Conservation (phyloP, 495 filamentous ascomycete genomes). For the Xylaria palmicola region DNA sequence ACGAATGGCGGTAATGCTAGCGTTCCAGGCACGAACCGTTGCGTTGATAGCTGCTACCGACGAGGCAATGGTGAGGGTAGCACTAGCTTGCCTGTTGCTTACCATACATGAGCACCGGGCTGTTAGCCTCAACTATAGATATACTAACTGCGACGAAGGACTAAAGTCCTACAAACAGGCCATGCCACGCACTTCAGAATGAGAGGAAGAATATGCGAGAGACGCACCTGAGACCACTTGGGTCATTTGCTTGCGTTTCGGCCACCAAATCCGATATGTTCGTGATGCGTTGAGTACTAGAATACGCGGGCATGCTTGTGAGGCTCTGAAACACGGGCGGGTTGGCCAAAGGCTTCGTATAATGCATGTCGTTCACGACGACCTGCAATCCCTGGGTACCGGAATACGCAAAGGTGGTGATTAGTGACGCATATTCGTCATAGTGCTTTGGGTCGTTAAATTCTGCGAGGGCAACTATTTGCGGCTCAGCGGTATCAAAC, state of each 20-base stretch:
- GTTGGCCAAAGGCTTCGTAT: slow-evolving; percentile 9
- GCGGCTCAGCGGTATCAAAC: slow-evolving; percentile 4
- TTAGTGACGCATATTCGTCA: slow-evolving; percentile 19
- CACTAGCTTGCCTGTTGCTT: not conserved
- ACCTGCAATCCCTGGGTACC: not conserved
- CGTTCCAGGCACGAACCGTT: not conserved
- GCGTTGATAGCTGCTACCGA: not conserved
- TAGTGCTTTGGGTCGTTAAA: slow-evolving; percentile 16
- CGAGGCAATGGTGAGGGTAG: not conserved
- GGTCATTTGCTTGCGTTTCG: not conserved
- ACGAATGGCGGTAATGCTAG: not conserved
- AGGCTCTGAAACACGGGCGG: not conserved
- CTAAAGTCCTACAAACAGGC: not conserved
- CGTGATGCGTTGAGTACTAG: not conserved
- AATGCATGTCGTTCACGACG: slow-evolving; percentile 5
- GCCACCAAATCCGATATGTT: slow-evolving; percentile 5
- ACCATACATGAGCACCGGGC: not conserved
- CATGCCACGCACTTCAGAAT: not conserved
- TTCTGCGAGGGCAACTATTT: slow-evolving; percentile 10
- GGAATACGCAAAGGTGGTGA: slow-evolving; percentile 16
- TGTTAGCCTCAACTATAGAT: not conserved
- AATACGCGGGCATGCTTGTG: not conserved
- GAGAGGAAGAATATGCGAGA: not conserved
- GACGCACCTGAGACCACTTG: not conserved
- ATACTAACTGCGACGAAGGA: not conserved